phyloP scores from a whole-genome alignment of 306 rosid species.

The Trichosanthes cucumerina region DNA sequence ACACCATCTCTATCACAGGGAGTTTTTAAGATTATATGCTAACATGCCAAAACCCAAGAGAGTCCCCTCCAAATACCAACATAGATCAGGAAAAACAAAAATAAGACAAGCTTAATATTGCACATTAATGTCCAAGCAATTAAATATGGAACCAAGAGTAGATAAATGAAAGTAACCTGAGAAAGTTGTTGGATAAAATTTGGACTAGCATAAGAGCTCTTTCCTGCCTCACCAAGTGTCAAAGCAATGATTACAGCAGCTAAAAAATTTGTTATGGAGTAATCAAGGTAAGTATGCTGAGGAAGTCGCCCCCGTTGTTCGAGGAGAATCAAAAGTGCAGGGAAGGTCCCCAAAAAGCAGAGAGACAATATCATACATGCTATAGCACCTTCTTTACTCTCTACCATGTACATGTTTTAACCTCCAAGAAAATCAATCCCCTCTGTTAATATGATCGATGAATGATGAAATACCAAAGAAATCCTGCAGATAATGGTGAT shows the following conservation, averaged over 20 bases:
- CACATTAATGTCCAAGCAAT: background rate
- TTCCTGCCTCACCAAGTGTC: slow-evolving; percentile 66
- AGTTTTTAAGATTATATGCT: background rate
- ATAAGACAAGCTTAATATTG: background rate
- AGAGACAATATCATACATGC: slow-evolving; percentile 68
- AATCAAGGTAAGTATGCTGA: slow-evolving; percentile 89
- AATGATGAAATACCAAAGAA: background rate
- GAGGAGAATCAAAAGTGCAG: slow-evolving; percentile 53
- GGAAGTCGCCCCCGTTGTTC: slow-evolving; percentile 88
- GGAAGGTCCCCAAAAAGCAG: slow-evolving; percentile 73
- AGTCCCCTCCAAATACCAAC: background rate
- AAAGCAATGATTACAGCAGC: slow-evolving; percentile 80
- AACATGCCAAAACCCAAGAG: too few species aligned
- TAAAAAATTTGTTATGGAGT: slow-evolving; percentile 60
- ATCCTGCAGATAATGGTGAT: background rate
- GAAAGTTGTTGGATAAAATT: slow-evolving; percentile 63
- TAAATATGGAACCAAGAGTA: background rate
- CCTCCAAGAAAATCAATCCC: background rate
- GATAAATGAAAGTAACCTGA: slow-evolving; percentile 33
- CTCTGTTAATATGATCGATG: background rate
- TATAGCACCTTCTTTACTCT: slow-evolving; percentile 83
- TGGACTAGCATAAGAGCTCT: slow-evolving; percentile 28
- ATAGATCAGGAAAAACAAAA: background rate
- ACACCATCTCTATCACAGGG: background rate
- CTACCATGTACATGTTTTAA: slow-evolving; percentile 60